A percentile compares a stretch with the other conserved stretches of the same genome.
Evolutionary conservation across 2,329 filamentous ascomycete species (phyloP).

Genomic region (Madurella mycetomatis): DNA sequence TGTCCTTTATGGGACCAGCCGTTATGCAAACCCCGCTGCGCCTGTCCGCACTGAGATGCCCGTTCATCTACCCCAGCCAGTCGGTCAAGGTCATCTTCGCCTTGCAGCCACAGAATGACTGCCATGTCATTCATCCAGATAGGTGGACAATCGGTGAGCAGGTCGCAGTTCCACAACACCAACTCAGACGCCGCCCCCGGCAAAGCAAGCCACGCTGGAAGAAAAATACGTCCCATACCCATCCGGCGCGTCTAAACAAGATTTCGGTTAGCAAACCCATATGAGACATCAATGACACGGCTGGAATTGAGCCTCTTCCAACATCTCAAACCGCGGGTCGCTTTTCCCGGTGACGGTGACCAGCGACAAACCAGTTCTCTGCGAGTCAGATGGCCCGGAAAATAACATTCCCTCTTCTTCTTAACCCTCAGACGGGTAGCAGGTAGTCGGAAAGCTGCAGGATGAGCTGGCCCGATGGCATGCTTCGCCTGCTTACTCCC

Average conservation of each 20-base stretch:
- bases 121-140: too few relatives aligned
- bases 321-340: background rate
- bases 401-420: background rate
- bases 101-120: too few relatives aligned
- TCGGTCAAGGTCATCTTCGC: too few relatives aligned
- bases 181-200: too few relatives aligned
- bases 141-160: too few relatives aligned
- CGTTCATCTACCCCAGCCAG: too few relatives aligned
- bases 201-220: too few relatives aligned
- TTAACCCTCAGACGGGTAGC: background rate
- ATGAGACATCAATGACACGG: slow-evolving; percentile 16
- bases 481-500: background rate
- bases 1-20: too few relatives aligned
- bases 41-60: too few relatives aligned
- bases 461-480: background rate
- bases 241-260: background rate
- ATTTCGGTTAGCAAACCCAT: background rate
- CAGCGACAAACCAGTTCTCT: background rate
- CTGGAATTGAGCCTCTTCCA: background rate
- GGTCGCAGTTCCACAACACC: too few relatives aligned
- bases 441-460: background rate
- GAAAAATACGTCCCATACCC: background rate
- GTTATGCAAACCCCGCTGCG: too few relatives aligned
- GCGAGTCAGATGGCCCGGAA: background rate
- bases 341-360: background rate